These are phyloP conservation scores for Aphanomyces astaci DNA, from an alignment of 352 stramenopile genomes.

Conservation along the genomic window DNA sequence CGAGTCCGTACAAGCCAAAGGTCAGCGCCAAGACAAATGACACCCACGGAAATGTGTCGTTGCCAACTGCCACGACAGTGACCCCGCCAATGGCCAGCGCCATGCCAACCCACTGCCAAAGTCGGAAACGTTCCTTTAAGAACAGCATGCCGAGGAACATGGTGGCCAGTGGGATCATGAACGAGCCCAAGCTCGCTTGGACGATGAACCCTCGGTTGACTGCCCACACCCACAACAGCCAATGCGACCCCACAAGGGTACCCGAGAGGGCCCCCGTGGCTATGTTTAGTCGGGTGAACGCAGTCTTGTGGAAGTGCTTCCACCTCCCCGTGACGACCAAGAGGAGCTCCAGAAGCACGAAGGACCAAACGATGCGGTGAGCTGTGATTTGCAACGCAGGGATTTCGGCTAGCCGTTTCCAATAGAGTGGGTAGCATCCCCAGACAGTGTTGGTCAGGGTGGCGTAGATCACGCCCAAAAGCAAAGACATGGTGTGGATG, in stretches of 20 bases:
- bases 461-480: not conserved
- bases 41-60: not conserved
- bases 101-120: not conserved
- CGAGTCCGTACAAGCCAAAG: slow-evolving; percentile 8
- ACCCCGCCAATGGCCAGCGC: not conserved
- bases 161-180: not conserved
- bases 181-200: not conserved
- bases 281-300: not conserved
- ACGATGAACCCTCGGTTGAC: not conserved
- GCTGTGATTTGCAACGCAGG: not conserved
- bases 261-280: not conserved
- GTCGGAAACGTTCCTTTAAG: slow-evolving; percentile 7
- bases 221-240: not conserved
- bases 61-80: not conserved
- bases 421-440: slow-evolving; percentile 1
- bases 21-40: not conserved
- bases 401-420: not conserved
- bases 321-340: not conserved
- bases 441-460: not conserved
- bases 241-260: not conserved
- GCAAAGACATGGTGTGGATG: not conserved
- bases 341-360: slow-evolving; percentile 6
- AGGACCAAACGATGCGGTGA: slow-evolving; percentile 13
- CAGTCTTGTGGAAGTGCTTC: not conserved
- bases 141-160: slow-evolving; percentile 9